Base-by-base conservation (phyloP, 495 filamentous ascomycete genomes). In the Friedmanniomyces endolithicus region DNA sequence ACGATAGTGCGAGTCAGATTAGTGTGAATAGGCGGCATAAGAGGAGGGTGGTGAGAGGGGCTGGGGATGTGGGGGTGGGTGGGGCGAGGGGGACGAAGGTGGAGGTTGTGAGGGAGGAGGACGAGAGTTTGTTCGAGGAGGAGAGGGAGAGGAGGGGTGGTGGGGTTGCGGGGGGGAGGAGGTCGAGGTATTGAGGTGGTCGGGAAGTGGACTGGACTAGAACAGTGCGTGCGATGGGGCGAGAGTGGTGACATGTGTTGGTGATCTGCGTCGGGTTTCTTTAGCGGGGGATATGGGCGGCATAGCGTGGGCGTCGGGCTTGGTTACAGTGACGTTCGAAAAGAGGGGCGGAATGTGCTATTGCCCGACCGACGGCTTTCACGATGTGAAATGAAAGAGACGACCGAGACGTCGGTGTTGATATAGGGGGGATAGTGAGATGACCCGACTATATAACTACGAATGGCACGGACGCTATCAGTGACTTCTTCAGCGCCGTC, bases 1-100 rank as follows among this genome's bases (percentile, higher is more conserved):
- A 83, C 63, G 79, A 83, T 63, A 78, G 74, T 17, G 92, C 92
- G 14, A 95, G 88, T 67, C 95, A 96, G 61, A 87, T 96, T 51
- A 84, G 81, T 60, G 86, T 81, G 39, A 84, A 80, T 53, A 74
- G 86, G 52, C 74, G 80, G 27, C 75, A 87, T 49, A 71, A 86
- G 63, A 83, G 80, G 6, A 86, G 86, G 72, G 68, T 81, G 56
- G 74, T 85, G 52, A 78, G 75, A 50, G 86, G 90, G 70, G 74
- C 87, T 22, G 9, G 63, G 27, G 27, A 31, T 3, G 27, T 3
- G 3, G 27, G 27, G 3, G 27, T 75, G 50, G 86, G 90, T 70
- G 74, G 87, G 37, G 37, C 3, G 12, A 14, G 37, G 37, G 16
- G 17, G 37, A 75, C 84, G 11, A 94, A 88, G 1, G 88, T 88